Evolutionary conservation across 129 eudicot species (phyloP), one percentile per base, ranked within the genome.

Genomic region (Oenanthe sinensis): DNA sequence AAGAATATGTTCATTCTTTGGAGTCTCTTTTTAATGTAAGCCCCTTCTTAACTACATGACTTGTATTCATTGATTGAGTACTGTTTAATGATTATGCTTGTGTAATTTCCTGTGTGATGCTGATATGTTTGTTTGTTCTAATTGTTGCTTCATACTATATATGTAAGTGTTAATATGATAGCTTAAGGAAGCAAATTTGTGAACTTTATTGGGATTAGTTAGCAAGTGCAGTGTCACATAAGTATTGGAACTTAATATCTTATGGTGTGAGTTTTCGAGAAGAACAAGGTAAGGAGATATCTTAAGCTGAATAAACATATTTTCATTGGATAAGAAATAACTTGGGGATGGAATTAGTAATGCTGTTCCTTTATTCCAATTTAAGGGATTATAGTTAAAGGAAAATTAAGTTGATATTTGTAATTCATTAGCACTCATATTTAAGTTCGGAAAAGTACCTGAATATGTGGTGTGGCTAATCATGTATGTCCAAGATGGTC

Each of bases 11-110:
- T 74, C 90, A 88, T 79, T 89, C 96, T 5, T 78, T 93, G 77
- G 96, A 89, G 84, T 91, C 98, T 84, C 84, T 93, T 70, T 89
- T 92, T 72, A 93, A 88, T 87, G 98, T 93, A 88, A 89, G 97
- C 83, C 65, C 46, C 50, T 33, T 44, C 7, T 10, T 24, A 0
- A 30, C 6, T 5, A 14, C 55, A 37, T 45, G 26, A 8, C 3
- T 50, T 48, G 6, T 47, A 1, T 22, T 40, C 24, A 70, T 7
- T 71, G 11, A 16, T n/a, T 68, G 0, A 36, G 11, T 22, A 4
- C 13, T 19, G 16, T 40, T 62, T 37, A 16, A 28, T 28, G 8
- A 45, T 26, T 47, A 47, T 47, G 74, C 46, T 8, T 71, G 16
- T 75, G 0, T 33, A 6, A 13, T 50, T 33, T 75, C 16, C 16